These are phyloP conservation scores for Penicillium digitatum DNA, from an alignment of 2,329 filamentous ascomycete genomes.

Conservation along the genomic window DNA sequence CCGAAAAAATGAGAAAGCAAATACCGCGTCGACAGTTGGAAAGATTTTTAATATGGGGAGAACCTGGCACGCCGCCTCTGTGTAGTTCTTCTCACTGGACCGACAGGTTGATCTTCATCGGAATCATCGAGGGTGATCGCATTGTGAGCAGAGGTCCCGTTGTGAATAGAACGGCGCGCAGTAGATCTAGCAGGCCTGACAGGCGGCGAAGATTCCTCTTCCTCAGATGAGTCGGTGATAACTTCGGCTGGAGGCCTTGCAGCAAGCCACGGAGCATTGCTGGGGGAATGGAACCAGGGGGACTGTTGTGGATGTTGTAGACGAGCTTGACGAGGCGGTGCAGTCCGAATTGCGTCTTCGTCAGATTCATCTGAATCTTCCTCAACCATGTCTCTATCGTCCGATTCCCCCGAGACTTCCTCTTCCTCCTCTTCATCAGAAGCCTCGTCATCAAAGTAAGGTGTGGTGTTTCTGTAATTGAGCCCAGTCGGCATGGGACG, in stretches of 20 bases:
- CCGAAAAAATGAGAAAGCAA: neutral
- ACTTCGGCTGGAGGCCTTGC: neutral
- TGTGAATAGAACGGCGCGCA: neutral
- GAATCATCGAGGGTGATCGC: constrained; percentile 24
- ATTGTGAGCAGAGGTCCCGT: constrained; percentile 11
- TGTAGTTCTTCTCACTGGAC: constrained; percentile 20
- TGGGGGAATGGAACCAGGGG: neutral
- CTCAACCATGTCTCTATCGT: constrained; percentile 17
- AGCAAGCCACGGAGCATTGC: constrained; percentile 1
- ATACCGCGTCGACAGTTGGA: neutral
- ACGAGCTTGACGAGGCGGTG: neutral
- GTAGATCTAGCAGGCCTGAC: neutral
- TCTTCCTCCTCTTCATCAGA: constrained; percentile 13
- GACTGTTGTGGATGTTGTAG: neutral
- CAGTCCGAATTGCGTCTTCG: neutral
- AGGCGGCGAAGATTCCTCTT: constrained; percentile 10
- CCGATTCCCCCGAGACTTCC: constrained; percentile 1
- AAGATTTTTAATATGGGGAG: constrained; percentile 19
- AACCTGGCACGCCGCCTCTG: constrained; percentile 19
- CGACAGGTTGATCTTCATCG: constrained; percentile 25
- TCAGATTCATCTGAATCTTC: constrained; percentile 6
- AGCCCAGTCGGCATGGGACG: constrained; percentile 2
- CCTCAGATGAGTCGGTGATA: neutral
- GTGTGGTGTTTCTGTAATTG: constrained; percentile 8
- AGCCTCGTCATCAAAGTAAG: neutral